Evolutionary conservation across 805 yeast species (phyloP), one percentile per base, ranked within the genome.

Genomic region (Ogataea populi-albae): DNA sequence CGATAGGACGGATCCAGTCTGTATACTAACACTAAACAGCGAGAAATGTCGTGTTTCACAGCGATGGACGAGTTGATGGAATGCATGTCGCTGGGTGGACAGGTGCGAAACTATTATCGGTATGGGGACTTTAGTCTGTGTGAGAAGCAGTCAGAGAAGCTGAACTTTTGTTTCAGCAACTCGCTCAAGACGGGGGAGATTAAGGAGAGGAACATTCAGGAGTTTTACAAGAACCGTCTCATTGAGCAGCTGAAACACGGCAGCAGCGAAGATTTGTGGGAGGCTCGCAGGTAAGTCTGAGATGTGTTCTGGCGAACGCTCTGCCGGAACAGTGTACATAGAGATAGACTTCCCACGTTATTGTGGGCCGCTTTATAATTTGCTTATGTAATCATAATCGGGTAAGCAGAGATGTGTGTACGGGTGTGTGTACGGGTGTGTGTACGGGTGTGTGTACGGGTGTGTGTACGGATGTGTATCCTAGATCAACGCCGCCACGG

Each of bases 81-180:
- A 30, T 91, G 98, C 57, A 87, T 85, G 62, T 85, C 97, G 0
- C 55, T 89, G 3, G 97, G 96, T 3, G 97, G 97, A 1, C 96
- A 89, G 55, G 64, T 86, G 15, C 75, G 94, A 41, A 75, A 83
- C 60, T 83, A 84, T 52, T 91, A 89, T 56, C 67, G 97, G 36
- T 83, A 78, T 54, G 97, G 97, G 3, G 77, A 79, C 27, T 71
- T 86, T 50, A 78, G 80, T 33, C 66, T 76, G 41, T 91, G 98
- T 60, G 71, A 69, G 28, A 72, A 71, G 33, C 84, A 84, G 50
- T 68, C 85, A 34, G 77, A 73, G 17, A 86, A 87, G 63, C 69
- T 88, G 51, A 81, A 82, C 69, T 91, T 91, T 59, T 88, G 97
- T 46, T 48, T 89, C 29, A 66, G 69, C 35, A 74, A 83, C 56